Evolutionary conservation across 768 basidiomycete genomes (phyloP).

Genomic region (Mycena kentingensis): DNA sequence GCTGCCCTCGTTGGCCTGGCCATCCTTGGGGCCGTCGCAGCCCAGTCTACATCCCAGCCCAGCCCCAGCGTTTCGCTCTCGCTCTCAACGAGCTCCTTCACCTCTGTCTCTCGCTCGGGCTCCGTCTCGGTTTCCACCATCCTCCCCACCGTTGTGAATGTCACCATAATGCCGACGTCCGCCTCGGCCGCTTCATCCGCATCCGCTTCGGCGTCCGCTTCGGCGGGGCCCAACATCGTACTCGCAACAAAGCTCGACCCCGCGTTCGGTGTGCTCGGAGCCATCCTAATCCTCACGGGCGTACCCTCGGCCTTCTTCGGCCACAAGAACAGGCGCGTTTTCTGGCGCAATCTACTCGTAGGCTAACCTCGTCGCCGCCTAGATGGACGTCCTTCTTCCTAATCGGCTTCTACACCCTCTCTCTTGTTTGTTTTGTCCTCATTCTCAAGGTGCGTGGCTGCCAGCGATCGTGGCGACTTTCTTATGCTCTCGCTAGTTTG

Average conservation of each 20-base stretch:
- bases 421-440: conserved; percentile 83
- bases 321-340: conserved; percentile 85
- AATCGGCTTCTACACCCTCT: conserved; percentile 86
- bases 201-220: conserved; percentile 44
- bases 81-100: conserved; percentile 54
- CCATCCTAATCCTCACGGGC: conserved; percentile 85
- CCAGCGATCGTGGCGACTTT: background rate
- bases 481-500: conserved; percentile 45
- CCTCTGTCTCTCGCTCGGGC: conserved; percentile 49
- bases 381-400: conserved; percentile 91
- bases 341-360: background rate
- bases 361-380: background rate
- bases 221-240: conserved; percentile 45
- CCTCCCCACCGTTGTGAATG: conserved; percentile 63
- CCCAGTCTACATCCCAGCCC: conserved; percentile 28
- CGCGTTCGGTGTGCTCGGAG: conserved; percentile 88
- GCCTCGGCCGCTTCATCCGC: conserved; percentile 40
- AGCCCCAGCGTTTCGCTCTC: conserved; percentile 51
- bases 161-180: conserved; percentile 55
- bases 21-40: conserved; percentile 24
- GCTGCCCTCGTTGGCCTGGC: conserved; percentile 37
- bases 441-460: conserved; percentile 55
- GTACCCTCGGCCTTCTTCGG: conserved; percentile 89
- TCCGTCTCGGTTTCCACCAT: conserved; percentile 53
- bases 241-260: conserved; percentile 76